These are phyloP conservation scores for Dictyostelium intermedium DNA, from an alignment of 78 protist genomes.

Conservation along the genomic window DNA sequence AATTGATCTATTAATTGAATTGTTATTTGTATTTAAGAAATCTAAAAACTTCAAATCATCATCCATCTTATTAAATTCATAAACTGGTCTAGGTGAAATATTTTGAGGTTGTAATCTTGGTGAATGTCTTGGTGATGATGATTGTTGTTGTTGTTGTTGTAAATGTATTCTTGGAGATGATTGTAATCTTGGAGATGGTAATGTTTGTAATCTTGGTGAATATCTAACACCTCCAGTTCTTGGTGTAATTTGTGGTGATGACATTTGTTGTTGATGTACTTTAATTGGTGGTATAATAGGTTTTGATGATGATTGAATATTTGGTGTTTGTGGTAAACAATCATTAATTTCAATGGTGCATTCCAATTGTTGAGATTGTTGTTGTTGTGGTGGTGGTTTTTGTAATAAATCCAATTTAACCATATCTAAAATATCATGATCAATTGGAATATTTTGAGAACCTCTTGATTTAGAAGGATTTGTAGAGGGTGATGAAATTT, in stretches of 20 bases:
- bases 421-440: slow-evolving; percentile 17
- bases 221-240: neutral
- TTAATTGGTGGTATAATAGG: slow-evolving; percentile 1
- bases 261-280: neutral
- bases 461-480: neutral
- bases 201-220: neutral
- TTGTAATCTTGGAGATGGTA: neutral
- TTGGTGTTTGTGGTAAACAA: neutral
- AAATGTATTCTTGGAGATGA: neutral
- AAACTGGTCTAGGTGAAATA: neutral
- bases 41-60: slow-evolving; percentile 2
- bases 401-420: neutral
- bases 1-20: slow-evolving; percentile 3
- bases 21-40: neutral
- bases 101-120: neutral
- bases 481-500: neutral
- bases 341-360: neutral
- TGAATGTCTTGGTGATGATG: neutral
- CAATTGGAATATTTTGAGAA: neutral
- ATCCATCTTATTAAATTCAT: slow-evolving; percentile 3
- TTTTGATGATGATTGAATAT: neutral
- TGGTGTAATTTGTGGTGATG: neutral
- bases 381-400: neutral
- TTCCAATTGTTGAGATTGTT: neutral
- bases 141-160: neutral